Percentiles rank a stretch among this genome's conserved stretches.
Evolutionary conservation across 495 filamentous ascomycete species (phyloP).

Genomic region (Durotheca rogersii): DNA sequence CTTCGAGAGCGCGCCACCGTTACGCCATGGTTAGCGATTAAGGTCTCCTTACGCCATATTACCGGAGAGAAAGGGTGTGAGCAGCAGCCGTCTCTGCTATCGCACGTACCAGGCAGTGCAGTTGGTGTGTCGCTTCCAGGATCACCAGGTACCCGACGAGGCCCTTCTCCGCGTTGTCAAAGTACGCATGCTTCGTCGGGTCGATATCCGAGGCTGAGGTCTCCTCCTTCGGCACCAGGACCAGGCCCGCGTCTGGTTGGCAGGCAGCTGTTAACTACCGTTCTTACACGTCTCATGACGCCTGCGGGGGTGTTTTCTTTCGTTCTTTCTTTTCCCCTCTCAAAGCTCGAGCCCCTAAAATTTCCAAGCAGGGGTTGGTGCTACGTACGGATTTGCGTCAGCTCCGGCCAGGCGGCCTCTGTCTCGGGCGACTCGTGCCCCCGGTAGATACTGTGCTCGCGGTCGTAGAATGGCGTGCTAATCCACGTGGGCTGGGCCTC

Average conservation of each 20-base stretch:
- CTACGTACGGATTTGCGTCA: slow-evolving; percentile 15
- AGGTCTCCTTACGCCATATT: too few relatives aligned
- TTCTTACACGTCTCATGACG: too few relatives aligned
- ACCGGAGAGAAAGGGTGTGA: too few relatives aligned
- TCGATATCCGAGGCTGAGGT: slow-evolving; percentile 17
- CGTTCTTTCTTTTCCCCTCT: too few relatives aligned
- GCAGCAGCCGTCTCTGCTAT: background rate
- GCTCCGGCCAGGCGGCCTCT: slow-evolving; percentile 13
- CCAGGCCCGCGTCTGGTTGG: slow-evolving; percentile 13
- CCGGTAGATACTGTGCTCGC: slow-evolving; percentile 15
- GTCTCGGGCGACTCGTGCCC: slow-evolving; percentile 17
- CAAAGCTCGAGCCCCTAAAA: too few relatives aligned
- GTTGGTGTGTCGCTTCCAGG: slow-evolving; percentile 20
- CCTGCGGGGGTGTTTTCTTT: too few relatives aligned
- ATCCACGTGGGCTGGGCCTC: slow-evolving; percentile 3
- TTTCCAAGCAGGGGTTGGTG: too few relatives aligned
- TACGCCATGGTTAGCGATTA: too few relatives aligned
- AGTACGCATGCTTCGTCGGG: slow-evolving; percentile 14
- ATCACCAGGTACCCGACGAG: slow-evolving; percentile 19
- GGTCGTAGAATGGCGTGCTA: slow-evolving; percentile 18
- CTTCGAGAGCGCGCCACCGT: background rate
- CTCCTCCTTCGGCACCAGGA: slow-evolving; percentile 17
- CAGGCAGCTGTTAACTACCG: background rate
- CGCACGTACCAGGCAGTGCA: slow-evolving; percentile 16
- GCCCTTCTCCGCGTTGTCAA: slow-evolving; percentile 16